These are phyloP conservation scores for Agaricus blazei DNA, from an alignment of 768 basidiomycete species.

Conservation along the genomic window DNA sequence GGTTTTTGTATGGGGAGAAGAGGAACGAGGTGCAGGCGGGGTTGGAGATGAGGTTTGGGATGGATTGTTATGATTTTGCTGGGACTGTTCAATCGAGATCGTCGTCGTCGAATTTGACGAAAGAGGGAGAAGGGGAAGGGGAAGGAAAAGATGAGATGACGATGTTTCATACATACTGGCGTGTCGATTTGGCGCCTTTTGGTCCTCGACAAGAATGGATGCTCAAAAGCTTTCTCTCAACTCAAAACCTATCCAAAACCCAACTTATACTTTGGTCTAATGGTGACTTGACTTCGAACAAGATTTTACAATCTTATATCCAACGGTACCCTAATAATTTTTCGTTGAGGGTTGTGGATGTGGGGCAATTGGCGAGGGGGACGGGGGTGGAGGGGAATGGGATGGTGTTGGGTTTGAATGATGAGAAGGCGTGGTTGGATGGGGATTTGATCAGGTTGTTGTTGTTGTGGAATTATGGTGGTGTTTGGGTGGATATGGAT, in stretches of 20 bases:
- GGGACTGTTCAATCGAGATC: conserved; percentile 56
- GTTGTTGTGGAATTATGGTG: conserved; percentile 85
- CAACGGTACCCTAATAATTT: conserved; percentile 65
- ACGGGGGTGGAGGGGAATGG: conserved; percentile 70
- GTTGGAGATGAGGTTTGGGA: conserved; percentile 66
- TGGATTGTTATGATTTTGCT: conserved; percentile 93
- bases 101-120: neutral
- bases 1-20: conserved; percentile 59
- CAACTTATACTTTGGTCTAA: conserved; percentile 91
- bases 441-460: conserved; percentile 89
- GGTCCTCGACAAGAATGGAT: conserved; percentile 82
- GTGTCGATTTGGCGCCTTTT: conserved; percentile 81
- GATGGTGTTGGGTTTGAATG: conserved; percentile 51
- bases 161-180: conserved; percentile 92
- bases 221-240: conserved; percentile 91
- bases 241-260: conserved; percentile 63
- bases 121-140: no score
- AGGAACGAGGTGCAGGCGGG: conserved; percentile 76
- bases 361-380: conserved; percentile 58
- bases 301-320: conserved; percentile 57
- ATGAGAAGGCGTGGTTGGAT: conserved; percentile 89
- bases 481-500: conserved; percentile 98
- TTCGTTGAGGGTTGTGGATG: conserved; percentile 64
- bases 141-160: conserved; percentile 38
- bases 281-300: conserved; percentile 56